Evolutionary conservation across 192 early-diverging fungal genomes (phyloP).

Genomic region (Gaertneriomyces sp.): DNA sequence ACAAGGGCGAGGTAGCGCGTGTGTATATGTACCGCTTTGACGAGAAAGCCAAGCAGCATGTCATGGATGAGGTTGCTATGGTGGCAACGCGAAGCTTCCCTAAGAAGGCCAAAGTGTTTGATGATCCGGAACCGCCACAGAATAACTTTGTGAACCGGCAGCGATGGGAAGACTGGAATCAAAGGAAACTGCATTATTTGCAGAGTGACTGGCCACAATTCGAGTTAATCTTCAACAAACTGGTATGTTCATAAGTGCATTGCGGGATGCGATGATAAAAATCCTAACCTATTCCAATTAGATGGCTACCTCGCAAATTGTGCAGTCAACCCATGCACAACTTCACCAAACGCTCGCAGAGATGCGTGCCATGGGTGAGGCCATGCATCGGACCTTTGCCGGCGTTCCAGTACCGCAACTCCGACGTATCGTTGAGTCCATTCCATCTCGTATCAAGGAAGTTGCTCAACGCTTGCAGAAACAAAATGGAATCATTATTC

Average conservation of each 20-base stretch:
- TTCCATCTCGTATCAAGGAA: constrained; percentile 42
- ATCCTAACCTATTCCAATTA: constrained; percentile 10
- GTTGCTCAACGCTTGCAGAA: constrained; percentile 42
- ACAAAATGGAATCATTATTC: constrained; percentile 45
- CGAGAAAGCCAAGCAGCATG: constrained; percentile 33
- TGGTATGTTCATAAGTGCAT: constrained; percentile 12
- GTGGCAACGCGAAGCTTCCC: constrained; percentile 44
- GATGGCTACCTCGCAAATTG: constrained; percentile 19
- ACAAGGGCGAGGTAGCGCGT: constrained; percentile 31
- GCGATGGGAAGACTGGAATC: constrained; percentile 46
- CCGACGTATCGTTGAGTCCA: constrained; percentile 35
- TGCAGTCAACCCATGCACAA: constrained; percentile 23
- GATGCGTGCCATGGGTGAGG: constrained; percentile 47
- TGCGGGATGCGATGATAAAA: background rate
- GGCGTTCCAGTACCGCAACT: constrained; percentile 36
- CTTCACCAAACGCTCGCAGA: constrained; percentile 41
- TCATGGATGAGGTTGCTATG: constrained; percentile 44
- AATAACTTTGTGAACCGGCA: constrained; percentile 41
- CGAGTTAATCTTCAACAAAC: constrained; percentile 45
- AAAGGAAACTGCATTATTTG: constrained; percentile 36
- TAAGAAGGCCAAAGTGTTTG: constrained; percentile 28
- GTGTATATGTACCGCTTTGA: constrained; percentile 54
- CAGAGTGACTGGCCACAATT: constrained; percentile 48
- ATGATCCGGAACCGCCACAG: constrained; percentile 39
- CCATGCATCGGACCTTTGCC: constrained; percentile 37